A percentile compares a stretch with the other conserved stretches of the same genome.
phyloP scores from a whole-genome alignment of 2,329 filamentous ascomycete genomes.

The Alternaria alternata region DNA sequence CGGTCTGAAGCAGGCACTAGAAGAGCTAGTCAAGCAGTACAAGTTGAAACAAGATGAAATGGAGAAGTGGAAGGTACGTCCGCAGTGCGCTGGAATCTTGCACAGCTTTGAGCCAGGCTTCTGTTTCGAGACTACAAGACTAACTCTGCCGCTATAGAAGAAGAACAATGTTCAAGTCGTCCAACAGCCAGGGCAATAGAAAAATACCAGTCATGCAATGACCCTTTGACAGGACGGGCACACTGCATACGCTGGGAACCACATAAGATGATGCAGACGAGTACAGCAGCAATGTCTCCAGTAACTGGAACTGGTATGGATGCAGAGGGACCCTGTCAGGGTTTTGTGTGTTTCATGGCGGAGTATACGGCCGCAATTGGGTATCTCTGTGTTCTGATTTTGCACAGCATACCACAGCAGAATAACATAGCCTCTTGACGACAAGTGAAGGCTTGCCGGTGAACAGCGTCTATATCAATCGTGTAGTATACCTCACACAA shows the following conservation, averaged over 20 bases:
- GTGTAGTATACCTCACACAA: slow-evolving; percentile 6
- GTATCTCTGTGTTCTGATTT: background rate
- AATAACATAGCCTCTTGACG: slow-evolving; percentile 3
- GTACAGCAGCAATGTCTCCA: slow-evolving; percentile 19
- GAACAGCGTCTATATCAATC: background rate
- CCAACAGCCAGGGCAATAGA: slow-evolving; percentile 65
- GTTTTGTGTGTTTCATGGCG: background rate
- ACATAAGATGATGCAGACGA: slow-evolving; percentile 24
- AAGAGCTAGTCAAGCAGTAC: slow-evolving; percentile 96
- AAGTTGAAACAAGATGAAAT: slow-evolving; percentile 93
- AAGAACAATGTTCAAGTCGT: slow-evolving; percentile 91
- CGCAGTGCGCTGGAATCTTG: background rate
- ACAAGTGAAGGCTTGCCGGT: background rate
- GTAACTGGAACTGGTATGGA: slow-evolving; percentile 6
- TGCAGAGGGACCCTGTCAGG: background rate
- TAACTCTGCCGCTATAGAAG: slow-evolving; percentile 64
- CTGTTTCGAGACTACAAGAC: slow-evolving; percentile 1
- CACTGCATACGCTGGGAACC: slow-evolving; percentile 23
- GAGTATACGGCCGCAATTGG: background rate
- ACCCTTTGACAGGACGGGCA: slow-evolving; percentile 23
- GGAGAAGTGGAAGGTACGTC: slow-evolving; percentile 94
- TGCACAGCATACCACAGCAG: slow-evolving; percentile 9
- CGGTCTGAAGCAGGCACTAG: slow-evolving; percentile 89
- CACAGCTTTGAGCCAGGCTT: background rate
- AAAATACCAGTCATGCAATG: slow-evolving; percentile 16